Evolutionary conservation across 352 stramenopile species (phyloP), one percentile per base, ranked within the genome.

Genomic region (Globisporangium apiculatum): DNA sequence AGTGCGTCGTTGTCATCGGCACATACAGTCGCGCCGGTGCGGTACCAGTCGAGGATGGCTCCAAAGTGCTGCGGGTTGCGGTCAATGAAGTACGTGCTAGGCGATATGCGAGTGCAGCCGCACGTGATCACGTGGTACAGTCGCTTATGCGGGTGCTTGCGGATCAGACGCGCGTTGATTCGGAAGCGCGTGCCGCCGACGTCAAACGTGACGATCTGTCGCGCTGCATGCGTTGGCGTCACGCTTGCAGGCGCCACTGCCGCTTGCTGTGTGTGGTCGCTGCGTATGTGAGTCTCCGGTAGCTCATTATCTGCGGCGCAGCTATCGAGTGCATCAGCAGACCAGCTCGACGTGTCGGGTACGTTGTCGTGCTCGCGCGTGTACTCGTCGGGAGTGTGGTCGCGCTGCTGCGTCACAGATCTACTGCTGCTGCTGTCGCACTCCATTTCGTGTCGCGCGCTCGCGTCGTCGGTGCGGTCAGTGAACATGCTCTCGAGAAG

Each of bases 41-140:
- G 75, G 57, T 91, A 91, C 76, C 76, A 91, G 55, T 91, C 82
- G 18, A 91, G 64, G 35, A 91, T 76, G 58, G 83, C 66, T 45
- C 84, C 75, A 57, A 91, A 91, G 48, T 86, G 69, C 42, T 75
- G 68, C 17, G 82, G 76, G 53, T 87, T 91, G 38, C 82, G 75
- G 55, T 91, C 79, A 42, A 91, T 83, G 48, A 80, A 89, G 62
- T 86, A 83, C 8, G 76, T 77, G 18, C 76, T 67, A 24, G 43
- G 41, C 63, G 66, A 42, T 64, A 84, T 59, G 51, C 68, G 58
- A 57, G 77, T 76, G 43, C 76, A 89, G 7, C 73, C 68, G 47
- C 82, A 88, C 3, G 57, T 72, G 48, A 88, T 73, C 12, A 91
- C 68, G 45, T 80, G 79, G 47, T 80, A 61, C 10, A 91, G 67